Base-by-base conservation (phyloP, 176 grass and related monocot genomes). In the Microstegium vimineum region DNA sequence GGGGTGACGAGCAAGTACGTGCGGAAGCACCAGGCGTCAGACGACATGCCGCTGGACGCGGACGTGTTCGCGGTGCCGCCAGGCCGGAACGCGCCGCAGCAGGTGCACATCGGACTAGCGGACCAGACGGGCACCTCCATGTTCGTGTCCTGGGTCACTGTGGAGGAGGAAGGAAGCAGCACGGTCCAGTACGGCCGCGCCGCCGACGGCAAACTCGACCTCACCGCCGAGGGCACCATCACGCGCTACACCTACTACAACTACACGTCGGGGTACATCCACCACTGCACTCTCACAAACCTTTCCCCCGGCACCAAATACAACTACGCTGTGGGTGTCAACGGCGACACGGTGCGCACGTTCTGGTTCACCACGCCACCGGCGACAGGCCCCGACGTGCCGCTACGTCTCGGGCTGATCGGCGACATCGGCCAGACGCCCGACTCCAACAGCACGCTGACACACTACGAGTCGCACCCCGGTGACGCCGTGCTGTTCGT, bases 221-320 rank as follows among this genome's bases (percentile, higher is more conserved):
- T 37, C 38, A 51, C 42, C 38, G 90, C 85, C 62, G 41, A 78
- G 49, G 93, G 78, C 34, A 9, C 41, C 13, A n/a, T 71, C 79
- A 88, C 84, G 15, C 90, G 74, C 59, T 92, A 92, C 69, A 72
- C 22, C 4, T 95, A 49, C 83, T 75, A 65, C 74, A 90, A 88
- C 79, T 95, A 95, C 79, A 92, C 93, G 7, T 92, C 90, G 27
- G 93, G 93, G 2, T 90, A 78, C 87, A 95, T 95, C 88, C 93
- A 95, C 82, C 90, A 92, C 47, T 86, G 87, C 81, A 37, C 35
- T 18, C 82, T 95, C 31, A n/a, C 8, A 4, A 40, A 62, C 43
- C 88, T 95, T 2, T 13, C 91, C 65, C 71, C 74, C 65, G 87
- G 67, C 36, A 86, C 87, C 9, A 83, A 42, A 49, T 93, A 97